Evolutionary conservation across 2,329 filamentous ascomycete genomes (phyloP), one percentile per base, ranked within the genome.

Genomic region (Fusarium abutilonis): DNA sequence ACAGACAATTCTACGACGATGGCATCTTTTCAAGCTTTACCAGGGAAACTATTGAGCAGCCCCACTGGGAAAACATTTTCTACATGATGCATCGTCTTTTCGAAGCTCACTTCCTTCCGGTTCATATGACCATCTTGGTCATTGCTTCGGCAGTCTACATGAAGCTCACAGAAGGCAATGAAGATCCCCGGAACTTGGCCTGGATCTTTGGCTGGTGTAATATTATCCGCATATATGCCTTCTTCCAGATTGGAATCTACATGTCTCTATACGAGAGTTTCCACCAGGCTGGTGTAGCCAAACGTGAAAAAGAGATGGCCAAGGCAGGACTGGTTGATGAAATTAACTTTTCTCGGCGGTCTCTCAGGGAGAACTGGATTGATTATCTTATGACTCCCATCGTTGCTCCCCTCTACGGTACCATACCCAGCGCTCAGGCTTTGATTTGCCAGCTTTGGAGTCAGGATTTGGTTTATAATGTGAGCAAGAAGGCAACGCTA

Each of bases 401-500:
- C 9, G 86, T 89, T 9, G 89, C 88, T 6, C 87, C 88, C 2
- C 66, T 91, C 3, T 91, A 87, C 67, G 89, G 89, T 15, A 83
- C 87, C 0, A 83, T 91, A 15, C 89, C 89, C 0, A 85, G 86
- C 39, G 80, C 87, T 5, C 87, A 91, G 62, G 89, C 89, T 3
- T 84, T 89, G 63, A 75, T 91, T 51, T 85, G 82, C 70, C 89
- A 92, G 72, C 86, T 91, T 70, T 91, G 87, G 83, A 90, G 86
- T 1, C 78, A 88, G 31, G 81, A 89, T 52, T 73, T 92, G 64
- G 86, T 89, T 10, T 92, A 92, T 74, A 84, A 86, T 0, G 89
- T 92, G 69, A 90, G 87, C 77, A 86, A 87, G 75, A 92, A 91
- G 72, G 83, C 86, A 68, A 84, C 81, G 3, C 76, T 84, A 54